These are phyloP conservation scores for Pyrus communis DNA, from an alignment of 306 rosid genomes.

Conservation along the genomic window DNA sequence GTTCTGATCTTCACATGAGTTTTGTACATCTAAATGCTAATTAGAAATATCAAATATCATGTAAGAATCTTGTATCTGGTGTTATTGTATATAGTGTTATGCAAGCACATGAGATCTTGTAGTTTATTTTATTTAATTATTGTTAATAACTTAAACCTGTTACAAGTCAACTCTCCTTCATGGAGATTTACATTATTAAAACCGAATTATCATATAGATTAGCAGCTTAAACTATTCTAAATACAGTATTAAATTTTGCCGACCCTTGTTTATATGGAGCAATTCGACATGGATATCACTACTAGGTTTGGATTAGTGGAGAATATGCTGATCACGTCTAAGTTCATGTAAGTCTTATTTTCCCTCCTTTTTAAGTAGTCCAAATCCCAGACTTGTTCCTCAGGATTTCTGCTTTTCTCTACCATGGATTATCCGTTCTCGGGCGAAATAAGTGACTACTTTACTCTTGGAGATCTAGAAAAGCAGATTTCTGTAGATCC, in stretches of 20 bases:
- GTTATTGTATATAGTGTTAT: constrained; percentile 25
- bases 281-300: constrained; percentile 37
- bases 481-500: constrained; percentile 80
- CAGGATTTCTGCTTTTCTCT: constrained; percentile 12
- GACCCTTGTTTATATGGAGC: background rate
- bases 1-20: constrained; percentile 6
- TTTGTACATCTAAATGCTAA: constrained; percentile 6
- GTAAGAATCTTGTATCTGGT: background rate
- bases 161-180: constrained; percentile 23
- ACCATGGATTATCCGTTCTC: constrained; percentile 25
- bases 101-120: constrained; percentile 29
- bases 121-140: background rate
- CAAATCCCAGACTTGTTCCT: background rate
- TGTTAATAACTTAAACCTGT: background rate
- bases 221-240: background rate
- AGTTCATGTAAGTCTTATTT: background rate
- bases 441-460: background rate
- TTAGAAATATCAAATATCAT: background rate
- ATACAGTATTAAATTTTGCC: background rate
- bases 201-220: background rate
- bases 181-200: background rate
- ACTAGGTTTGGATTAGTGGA: constrained; percentile 11
- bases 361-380: constrained; percentile 23
- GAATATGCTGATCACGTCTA: constrained; percentile 32
- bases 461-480: constrained; percentile 18